Conservation (phyloP, 495 filamentous ascomycete species). For the Neurospora sp. region DNA sequence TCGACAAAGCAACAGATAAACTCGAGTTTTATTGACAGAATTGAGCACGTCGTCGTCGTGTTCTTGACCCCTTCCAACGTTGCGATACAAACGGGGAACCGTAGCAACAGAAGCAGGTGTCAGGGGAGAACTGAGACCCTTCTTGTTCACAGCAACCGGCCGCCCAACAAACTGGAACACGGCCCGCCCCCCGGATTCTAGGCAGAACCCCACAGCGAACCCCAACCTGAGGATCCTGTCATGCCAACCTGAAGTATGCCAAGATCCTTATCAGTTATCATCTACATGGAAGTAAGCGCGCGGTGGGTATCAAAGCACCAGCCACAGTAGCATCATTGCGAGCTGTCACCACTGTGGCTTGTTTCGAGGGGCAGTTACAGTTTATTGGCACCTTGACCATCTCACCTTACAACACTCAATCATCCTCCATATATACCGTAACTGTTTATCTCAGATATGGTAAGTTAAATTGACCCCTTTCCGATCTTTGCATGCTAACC, state of each 20-base stretch:
- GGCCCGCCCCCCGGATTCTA: neutral
- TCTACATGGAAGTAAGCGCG: neutral
- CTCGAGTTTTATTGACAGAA: neutral
- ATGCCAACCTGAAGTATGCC: neutral
- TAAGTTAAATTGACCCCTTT: neutral
- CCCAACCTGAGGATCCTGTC: neutral
- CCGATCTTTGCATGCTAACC: neutral
- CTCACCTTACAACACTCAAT: neutral
- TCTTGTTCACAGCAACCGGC: neutral
- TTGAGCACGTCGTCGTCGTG: neutral
- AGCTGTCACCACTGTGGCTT: constrained; percentile 1
- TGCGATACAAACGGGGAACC: neutral
- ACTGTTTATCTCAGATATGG: constrained; percentile 12
- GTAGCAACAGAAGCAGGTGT: neutral
- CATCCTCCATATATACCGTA: neutral
- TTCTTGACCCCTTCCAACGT: neutral
- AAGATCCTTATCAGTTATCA: neutral
- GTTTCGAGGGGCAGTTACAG: neutral
- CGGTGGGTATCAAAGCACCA: neutral
- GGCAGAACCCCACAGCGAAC: neutral
- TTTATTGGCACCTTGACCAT: neutral
- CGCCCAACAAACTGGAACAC: neutral
- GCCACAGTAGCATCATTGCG: neutral
- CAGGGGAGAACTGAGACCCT: neutral
- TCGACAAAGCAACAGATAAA: neutral